Evolutionary conservation across 148 eudicot genomes (phyloP), one percentile per base, ranked within the genome.

Genomic region (Rheum nobile): DNA sequence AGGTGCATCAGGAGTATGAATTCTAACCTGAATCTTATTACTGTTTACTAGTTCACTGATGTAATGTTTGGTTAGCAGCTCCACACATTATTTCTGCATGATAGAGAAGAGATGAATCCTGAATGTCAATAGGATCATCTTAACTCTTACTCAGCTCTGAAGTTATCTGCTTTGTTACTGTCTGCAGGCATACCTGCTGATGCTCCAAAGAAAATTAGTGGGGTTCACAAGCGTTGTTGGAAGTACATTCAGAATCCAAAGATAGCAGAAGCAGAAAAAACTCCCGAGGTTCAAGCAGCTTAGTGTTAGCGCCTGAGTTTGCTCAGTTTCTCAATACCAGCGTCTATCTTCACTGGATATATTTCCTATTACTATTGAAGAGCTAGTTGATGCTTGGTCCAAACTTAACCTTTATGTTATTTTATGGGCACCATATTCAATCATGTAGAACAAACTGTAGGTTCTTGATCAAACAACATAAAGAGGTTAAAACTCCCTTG

Each of bases 161-260:
- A 65, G 9, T 65, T 31, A 1, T 34, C 70, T 32, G 22, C 6
- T 65, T 16, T 65, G 22, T 41, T 31, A 34, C 70, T 65, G 16
- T 14, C 31, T 65, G 84, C 85, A 94, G 98, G 98, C 52, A 37
- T 81, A 37, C 96, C 90, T 22, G 80, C 84, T 83, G 85, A 82
- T 67, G 88, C 90, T 72, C 84, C 91, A 31, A 94, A 91, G 87
- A 94, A 89, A 82, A 91, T 94, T 31, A 89, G 98, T 21, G 98
- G 98, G 29, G 98, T 94, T 75, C 89, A 94, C 84, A 94, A 94
- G 84, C 93, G 97, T 24, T 94, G 98, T 76, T 94, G 98, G 98
- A 88, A 69, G 76, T 94, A 91, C 83, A 79, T 94, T 68, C 76
- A 82, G 16, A 75, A 81, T 78, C 82, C 80, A 14, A 80, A 75